Evolutionary conservation across 352 stramenopile genomes (phyloP), one percentile per base, ranked within the genome.

Genomic region (Phytopythium cucurbitacearum): DNA sequence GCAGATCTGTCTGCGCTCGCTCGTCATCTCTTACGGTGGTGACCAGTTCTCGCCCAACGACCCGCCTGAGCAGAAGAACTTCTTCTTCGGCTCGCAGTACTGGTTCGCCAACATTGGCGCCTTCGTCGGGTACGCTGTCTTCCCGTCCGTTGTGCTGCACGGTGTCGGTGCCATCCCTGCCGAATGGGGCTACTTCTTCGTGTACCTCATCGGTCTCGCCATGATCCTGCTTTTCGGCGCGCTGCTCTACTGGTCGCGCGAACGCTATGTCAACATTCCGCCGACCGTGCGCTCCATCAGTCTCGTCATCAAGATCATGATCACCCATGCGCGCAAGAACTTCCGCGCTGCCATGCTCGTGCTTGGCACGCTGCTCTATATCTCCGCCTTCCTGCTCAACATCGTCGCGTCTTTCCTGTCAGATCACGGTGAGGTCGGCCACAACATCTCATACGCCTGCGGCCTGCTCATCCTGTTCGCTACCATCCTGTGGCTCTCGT

Each of bases 71-170:
- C 53, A 80, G 11, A 80, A 87, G 57, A 59, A 66, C 11, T 72
- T 67, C 9, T 94, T 80, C 64, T 94, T 91, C 73, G 84, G 68
- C 50, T 85, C 71, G 49, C 90, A 89, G 56, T 95, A 93, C 64
- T 86, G 67, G 51, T 68, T 64, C 36, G 73, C 87, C 57, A 94
- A 91, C 62, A 60, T 86, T 41, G 80, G 85, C 28, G 68, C 85
- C 1, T 55, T 66, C 15, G 67, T 93, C 50, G 80, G 73, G 51
- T 95, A 88, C 64, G 82, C 64, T 11, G 70, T 87, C 51, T 71
- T 94, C 42, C 76, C 77, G 33, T 78, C 71, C 42, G 54, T 93
- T 32, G 88, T 67, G 33, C 71, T 89, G 42, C 71, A 94, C 50
- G 85, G 80, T 28, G 64, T 73, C 13, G 67, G 64, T 5, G 51